Evolutionary conservation across 1,284 basidiomycete genomes (phyloP), one percentile per base, ranked within the genome.

Genomic region (Volvariella volvacea): DNA sequence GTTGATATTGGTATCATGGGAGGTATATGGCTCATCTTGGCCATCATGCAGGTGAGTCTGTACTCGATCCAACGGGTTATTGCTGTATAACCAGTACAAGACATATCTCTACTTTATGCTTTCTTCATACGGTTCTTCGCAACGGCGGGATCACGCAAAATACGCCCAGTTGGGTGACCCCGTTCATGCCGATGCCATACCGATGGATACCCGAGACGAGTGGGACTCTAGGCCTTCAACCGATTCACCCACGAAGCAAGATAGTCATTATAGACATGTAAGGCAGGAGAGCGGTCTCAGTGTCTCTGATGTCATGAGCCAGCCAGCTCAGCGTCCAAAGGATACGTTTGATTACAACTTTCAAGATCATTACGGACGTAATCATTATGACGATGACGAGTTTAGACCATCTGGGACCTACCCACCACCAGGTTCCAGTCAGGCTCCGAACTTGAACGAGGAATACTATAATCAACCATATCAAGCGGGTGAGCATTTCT

Each of bases 1-100:
- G 86, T 89, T 3, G 86, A 89, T 57, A 68, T 95, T n/a, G 92
- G 92, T 30, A 67, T 95, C 50, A 93, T 95, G 90, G 86, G 74
- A 16, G 88, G 78, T 3, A 66, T 93, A 15, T 95, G 90, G 88
- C 62, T 86, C 4, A 58, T 93, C 9, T 70, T 95, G 22, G 78
- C 76, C 17, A 67, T 87, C 44, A 94, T 65, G 83, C 86, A 59
- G 55, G 62, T 48, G n/a, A 30, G 25, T 8, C 9, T 45, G n/a
- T 16, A 7, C 16, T 17, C 16, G 19, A 22, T 2, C 41, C 47
- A 22, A 30, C 41, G 41, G 20, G 44, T 28, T 22, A 33, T 33
- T 45, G 41, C 22, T 31, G 40, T 39, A 1, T 55, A 20, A 36
- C 19, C 34, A 16, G n/a, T 15, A 36, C 34, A 7, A 92, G 88